Base-by-base conservation (phyloP, 2,329 filamentous ascomycete genomes). In the Knoxdaviesia capensis region DNA sequence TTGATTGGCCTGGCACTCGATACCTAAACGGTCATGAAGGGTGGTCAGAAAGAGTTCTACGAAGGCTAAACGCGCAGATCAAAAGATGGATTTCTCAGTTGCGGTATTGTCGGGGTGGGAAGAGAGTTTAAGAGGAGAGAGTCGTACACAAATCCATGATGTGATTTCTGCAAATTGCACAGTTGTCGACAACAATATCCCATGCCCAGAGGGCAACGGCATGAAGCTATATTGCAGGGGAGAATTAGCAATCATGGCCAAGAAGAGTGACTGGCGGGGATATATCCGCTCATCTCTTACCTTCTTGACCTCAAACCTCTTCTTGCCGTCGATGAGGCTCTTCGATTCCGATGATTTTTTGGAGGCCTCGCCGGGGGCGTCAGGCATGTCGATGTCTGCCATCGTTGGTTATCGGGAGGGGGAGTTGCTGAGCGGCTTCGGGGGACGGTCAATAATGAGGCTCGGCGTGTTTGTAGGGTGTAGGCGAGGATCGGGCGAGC, bases 141-240 rank as follows among this genome's bases (percentile, higher is more conserved):
- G 29, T 33, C 77, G 52, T 66, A 86, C 90, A 98, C 31, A 98
- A 70, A 60, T 98, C 90, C 90, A 98, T 98, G 61, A 98, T 98
- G 60, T 98, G 90, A 59, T 98, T 98, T 57, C 90, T 75, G 69
- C 90, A 98, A 57, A 98, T 98, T 53, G 90, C 90, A 59, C 90
- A 98, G 71, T 98, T 98, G 64, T 98, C 90, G 47, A 98, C 90
- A 32, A 96, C 87, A 45, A 98, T 98, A 58, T 98, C 90, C 90
- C 90, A 98, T 1, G 90, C 90, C 90, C 90, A 98, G 2, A 98
- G 71, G 36, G 90, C 87, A 41, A 98, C 90, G 0, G 90, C 90
- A 54, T 96, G 45, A 38, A 48, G 39, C 47, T 48, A 39, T 29
- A 38, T n/a, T 28, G 7, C 29, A 7, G 35, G 11, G 10, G 7